Percentiles rank a stretch among this genome's conserved stretches.
phyloP scores from a whole-genome alignment of 129 eudicot species.

The Cynara cardunculus region DNA sequence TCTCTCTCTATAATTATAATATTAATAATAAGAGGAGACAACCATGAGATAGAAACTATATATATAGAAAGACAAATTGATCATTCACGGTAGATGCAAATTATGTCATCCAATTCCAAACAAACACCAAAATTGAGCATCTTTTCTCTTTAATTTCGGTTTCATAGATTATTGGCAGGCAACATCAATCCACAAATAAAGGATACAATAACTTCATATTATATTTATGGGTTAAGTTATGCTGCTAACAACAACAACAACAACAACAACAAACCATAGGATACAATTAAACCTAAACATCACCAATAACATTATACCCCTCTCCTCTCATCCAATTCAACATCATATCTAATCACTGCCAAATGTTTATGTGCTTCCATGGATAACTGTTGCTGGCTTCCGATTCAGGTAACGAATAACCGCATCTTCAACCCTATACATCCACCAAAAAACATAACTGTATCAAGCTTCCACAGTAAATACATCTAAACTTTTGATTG shows the following conservation, averaged over 20 bases:
- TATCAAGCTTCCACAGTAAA: background rate
- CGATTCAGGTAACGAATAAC: constrained; percentile 93
- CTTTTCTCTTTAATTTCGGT: too few relatives aligned
- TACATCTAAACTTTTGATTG: background rate
- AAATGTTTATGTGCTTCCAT: constrained; percentile 71
- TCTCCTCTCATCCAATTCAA: background rate
- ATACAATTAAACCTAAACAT: background rate
- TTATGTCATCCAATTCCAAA: too few relatives aligned
- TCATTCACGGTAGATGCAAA: too few relatives aligned
- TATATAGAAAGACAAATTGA: too few relatives aligned
- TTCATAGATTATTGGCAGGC: too few relatives aligned
- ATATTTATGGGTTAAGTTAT: background rate
- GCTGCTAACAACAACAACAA: background rate
- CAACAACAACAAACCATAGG: background rate
- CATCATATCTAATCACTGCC: constrained; percentile 1
- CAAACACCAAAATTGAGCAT: too few relatives aligned
- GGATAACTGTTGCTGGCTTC: constrained; percentile 48
- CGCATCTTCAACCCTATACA: constrained; percentile 96
- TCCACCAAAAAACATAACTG: background rate
- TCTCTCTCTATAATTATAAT: too few relatives aligned
- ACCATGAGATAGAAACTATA: too few relatives aligned
- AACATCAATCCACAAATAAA: too few relatives aligned
- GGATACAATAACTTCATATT: background rate
- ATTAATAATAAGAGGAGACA: too few relatives aligned
- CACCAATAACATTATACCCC: background rate